phyloP scores from a whole-genome alignment of 2,329 filamentous ascomycete species.

The Colletotrichum gigasporum region DNA sequence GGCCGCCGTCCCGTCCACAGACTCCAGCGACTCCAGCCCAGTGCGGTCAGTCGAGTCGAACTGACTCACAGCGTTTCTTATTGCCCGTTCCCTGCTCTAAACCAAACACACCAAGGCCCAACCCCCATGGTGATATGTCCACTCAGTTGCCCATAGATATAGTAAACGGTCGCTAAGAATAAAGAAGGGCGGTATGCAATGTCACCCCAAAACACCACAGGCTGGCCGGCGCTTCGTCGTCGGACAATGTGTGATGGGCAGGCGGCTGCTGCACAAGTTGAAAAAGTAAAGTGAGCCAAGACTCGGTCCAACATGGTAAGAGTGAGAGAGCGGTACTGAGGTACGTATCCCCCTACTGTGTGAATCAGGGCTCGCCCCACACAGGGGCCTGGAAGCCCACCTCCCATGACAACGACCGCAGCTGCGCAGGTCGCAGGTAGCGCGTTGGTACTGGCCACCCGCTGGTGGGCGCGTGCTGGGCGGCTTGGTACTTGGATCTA shows the following conservation, averaged over 20 bases:
- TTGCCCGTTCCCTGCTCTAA: conserved; percentile 6
- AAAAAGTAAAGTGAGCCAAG: too few relatives aligned
- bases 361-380: conserved; percentile 10
- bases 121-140: conserved; percentile 8
- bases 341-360: too few relatives aligned
- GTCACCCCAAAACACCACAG: neutral
- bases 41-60: too few relatives aligned
- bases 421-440: neutral
- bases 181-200: neutral
- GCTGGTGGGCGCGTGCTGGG: neutral
- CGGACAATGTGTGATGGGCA: neutral
- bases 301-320: too few relatives aligned
- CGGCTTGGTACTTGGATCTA: conserved; percentile 8
- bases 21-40: too few relatives aligned
- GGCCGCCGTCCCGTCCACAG: too few relatives aligned
- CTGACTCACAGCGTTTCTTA: too few relatives aligned
- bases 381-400: neutral
- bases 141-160: neutral
- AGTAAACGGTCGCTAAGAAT: conserved; percentile 3
- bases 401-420: neutral
- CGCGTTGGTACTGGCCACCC: conserved; percentile 1
- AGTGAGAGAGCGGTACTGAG: too few relatives aligned
- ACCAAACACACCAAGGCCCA: neutral
- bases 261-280: too few relatives aligned
- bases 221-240: neutral